Conservation (phyloP, 2,329 filamentous ascomycete genomes). For the Calonectria multiphialidica region DNA sequence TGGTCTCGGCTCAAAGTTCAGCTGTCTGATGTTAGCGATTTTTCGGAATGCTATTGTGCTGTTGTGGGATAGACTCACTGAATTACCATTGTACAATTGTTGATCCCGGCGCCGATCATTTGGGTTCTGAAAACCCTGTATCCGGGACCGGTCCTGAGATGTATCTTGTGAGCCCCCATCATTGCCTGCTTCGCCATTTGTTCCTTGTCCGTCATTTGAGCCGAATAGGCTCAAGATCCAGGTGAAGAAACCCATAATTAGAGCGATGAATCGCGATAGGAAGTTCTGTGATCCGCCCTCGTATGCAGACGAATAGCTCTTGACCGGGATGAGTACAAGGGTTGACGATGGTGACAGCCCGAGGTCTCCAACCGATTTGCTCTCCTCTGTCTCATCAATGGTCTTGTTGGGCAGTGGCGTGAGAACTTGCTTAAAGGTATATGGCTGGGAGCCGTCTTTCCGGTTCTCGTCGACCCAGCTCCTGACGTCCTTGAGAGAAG, state of each 20-base stretch:
- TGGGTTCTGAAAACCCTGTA: constrained; percentile 56
- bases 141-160: constrained; percentile 41
- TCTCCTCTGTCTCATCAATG: constrained; percentile 82
- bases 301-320: constrained; percentile 59
- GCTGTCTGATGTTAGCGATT: constrained; percentile 55
- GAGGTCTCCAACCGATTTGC: constrained; percentile 74
- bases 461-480: constrained; percentile 79
- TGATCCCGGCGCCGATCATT: constrained; percentile 67
- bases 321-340: constrained; percentile 81
- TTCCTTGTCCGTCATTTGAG: constrained; percentile 31
- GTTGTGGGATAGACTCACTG: constrained; percentile 65
- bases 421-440: constrained; percentile 86
- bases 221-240: constrained; percentile 52
- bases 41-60: background rate
- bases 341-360: constrained; percentile 85
- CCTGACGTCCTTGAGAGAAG: constrained; percentile 77
- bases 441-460: constrained; percentile 71
- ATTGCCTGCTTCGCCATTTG: background rate
- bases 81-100: constrained; percentile 93
- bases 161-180: constrained; percentile 21
- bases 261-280: constrained; percentile 45
- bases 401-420: constrained; percentile 81
- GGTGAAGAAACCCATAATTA: constrained; percentile 49
- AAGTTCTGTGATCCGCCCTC: constrained; percentile 42
- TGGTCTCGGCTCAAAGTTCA: constrained; percentile 76